Percentiles rank a stretch among this genome's conserved stretches.
Conservation (phyloP, 108 stramenopile genomes). For the Nitzschia sp. region DNA sequence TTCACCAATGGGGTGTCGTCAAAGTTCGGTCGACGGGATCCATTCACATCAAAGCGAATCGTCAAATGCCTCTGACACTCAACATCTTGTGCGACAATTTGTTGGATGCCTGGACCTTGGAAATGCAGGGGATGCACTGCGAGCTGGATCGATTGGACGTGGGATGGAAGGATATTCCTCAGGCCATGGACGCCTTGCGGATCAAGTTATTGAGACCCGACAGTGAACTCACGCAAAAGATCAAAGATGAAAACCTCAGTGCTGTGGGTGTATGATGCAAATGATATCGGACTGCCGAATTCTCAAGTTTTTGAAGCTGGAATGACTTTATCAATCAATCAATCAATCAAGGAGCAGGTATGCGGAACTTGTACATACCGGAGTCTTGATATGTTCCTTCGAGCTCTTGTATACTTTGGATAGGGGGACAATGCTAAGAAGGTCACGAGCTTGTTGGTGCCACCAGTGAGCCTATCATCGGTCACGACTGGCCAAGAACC, state of each 20-base stretch:
- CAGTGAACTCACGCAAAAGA: conserved; percentile 1
- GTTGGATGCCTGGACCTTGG: conserved; percentile 32
- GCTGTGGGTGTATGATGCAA: background rate
- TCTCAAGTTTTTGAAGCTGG: too few species aligned
- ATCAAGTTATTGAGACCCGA: background rate
- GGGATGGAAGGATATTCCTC: conserved; percentile 34
- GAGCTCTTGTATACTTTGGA: too few species aligned
- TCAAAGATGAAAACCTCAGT: background rate
- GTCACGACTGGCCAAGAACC: too few species aligned
- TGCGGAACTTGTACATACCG: too few species aligned
- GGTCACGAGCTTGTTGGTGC: too few species aligned
- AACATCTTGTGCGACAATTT: conserved; percentile 46
- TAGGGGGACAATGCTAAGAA: too few species aligned
- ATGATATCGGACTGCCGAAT: too few species aligned
- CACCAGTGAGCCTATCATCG: too few species aligned
- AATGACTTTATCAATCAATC: too few species aligned
- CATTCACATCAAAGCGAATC: conserved; percentile 33
- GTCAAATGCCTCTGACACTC: conserved; percentile 32
- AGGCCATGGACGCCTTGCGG: background rate
- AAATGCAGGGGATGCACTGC: conserved; percentile 35
- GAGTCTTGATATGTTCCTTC: too few species aligned
- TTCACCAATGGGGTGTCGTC: conserved; percentile 31
- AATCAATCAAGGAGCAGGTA: too few species aligned
- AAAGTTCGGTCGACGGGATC: conserved; percentile 34
- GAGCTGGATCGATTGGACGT: conserved; percentile 20